Conservation (phyloP, 129 eudicot species). For the Artemisia annua region DNA sequence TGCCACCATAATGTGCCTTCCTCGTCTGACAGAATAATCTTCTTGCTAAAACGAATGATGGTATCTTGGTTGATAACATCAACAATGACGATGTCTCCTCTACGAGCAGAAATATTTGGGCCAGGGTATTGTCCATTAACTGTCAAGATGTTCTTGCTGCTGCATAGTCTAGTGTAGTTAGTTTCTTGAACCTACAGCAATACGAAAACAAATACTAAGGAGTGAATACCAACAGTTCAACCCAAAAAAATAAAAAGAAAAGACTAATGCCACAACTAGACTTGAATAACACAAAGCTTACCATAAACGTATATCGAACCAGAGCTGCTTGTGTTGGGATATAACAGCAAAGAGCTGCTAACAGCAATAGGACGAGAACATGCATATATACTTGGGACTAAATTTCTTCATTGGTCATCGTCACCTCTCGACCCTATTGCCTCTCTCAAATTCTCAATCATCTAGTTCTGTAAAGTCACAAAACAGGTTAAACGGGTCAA, state of each 20-base stretch:
- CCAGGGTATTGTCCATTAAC: conserved; percentile 57
- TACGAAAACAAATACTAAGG: not conserved
- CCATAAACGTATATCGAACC: conserved; percentile 24
- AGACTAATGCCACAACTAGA: no score
- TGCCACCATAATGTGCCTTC: conserved; percentile 69
- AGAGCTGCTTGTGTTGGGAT: conserved; percentile 20
- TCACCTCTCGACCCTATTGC: no score
- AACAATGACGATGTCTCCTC: conserved; percentile 43
- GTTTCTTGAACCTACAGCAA: conserved; percentile 39
- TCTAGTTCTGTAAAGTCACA: no score
- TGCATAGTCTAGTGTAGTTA: conserved; percentile 44
- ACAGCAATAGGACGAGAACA: conserved; percentile 6
- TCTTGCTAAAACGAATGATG: conserved; percentile 46
- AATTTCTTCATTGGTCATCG: no score
- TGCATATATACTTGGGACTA: not conserved
- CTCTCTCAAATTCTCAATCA: no score
- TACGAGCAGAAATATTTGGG: conserved; percentile 35
- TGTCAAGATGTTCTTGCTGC: conserved; percentile 44
- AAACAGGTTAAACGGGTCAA: no score
- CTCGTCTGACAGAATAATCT: conserved; percentile 41
- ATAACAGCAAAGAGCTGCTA: conserved; percentile 2
- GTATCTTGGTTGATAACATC: conserved; percentile 42
- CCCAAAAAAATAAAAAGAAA: no score
- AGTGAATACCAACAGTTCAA: no score
- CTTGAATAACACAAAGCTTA: not conserved